These are phyloP conservation scores for Corymbia calophylla DNA, from an alignment of 441 rosid species.

Conservation along the genomic window DNA sequence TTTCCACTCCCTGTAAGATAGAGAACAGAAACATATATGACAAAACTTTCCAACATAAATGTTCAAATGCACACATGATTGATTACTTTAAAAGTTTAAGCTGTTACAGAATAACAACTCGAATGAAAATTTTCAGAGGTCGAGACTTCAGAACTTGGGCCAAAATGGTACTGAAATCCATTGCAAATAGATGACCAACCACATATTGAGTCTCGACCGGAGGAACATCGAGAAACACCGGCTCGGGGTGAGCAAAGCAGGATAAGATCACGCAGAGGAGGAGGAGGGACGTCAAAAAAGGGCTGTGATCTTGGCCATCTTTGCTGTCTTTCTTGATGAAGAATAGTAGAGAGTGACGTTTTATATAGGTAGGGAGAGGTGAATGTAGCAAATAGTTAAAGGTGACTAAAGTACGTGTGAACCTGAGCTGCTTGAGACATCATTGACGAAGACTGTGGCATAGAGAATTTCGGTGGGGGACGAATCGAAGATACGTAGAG, in stretches of 20 bases:
- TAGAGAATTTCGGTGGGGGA: not conserved
- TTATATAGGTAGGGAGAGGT: not conserved
- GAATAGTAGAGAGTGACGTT: not conserved
- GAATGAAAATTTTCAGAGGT: not conserved
- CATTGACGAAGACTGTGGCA: not conserved
- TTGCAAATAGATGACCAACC: not conserved
- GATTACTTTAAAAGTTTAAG: not conserved
- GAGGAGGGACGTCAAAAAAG: slow-evolving; percentile 16
- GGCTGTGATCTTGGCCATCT: slow-evolving; percentile 13
- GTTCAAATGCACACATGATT: not conserved
- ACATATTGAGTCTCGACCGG: not conserved
- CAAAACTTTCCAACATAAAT: not conserved
- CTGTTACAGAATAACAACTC: not conserved
- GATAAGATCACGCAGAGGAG: slow-evolving; percentile 22
- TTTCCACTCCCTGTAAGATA: slow-evolving; percentile 13
- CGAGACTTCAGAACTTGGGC: not conserved
- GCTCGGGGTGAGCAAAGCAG: slow-evolving; percentile 26
- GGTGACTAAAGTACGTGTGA: not conserved
- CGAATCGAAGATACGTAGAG: not conserved
- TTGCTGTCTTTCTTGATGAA: not conserved
- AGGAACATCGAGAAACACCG: slow-evolving; percentile 4
- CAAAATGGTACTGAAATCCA: not conserved
- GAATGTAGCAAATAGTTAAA: not conserved
- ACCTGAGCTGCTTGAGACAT: not conserved
- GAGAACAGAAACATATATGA: not conserved